These are phyloP conservation scores for Epicoccum sorghinum DNA, from an alignment of 2,329 filamentous ascomycete species.

Conservation along the genomic window DNA sequence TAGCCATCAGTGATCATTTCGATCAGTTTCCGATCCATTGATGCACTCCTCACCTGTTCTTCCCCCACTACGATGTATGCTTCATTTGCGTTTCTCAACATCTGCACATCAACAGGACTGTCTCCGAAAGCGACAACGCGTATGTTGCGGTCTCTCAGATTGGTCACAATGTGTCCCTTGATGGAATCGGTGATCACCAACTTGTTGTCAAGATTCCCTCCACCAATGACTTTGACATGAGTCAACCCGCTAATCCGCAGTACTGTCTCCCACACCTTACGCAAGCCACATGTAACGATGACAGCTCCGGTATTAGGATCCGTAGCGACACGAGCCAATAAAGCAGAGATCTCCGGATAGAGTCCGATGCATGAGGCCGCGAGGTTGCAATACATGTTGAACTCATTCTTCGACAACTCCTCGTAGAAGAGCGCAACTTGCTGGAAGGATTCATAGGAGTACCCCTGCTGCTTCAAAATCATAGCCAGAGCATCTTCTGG, in stretches of 20 bases:
- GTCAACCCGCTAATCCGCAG: constrained; percentile 33
- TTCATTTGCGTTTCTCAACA: constrained; percentile 61
- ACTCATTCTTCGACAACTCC: constrained; percentile 19
- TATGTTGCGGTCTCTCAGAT: constrained; percentile 46
- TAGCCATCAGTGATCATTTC: constrained; percentile 41
- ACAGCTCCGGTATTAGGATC: constrained; percentile 53
- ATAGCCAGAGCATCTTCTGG: too few species aligned
- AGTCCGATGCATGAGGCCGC: constrained; percentile 54
- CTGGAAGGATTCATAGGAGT: constrained; percentile 62
- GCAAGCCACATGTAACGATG: constrained; percentile 62
- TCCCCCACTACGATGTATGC: constrained; percentile 64
- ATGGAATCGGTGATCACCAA: constrained; percentile 58
- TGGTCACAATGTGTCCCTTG: constrained; percentile 58
- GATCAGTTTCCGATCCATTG: neutral
- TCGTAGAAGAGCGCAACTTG: constrained; percentile 62
- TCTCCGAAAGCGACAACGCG: constrained; percentile 66
- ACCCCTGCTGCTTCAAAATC: constrained; percentile 35
- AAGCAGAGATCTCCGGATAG: constrained; percentile 54
- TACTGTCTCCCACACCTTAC: constrained; percentile 62
- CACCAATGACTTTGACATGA: too few species aligned
- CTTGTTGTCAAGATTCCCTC: too few species aligned
- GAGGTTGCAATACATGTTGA: constrained; percentile 49
- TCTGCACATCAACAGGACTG: constrained; percentile 62
- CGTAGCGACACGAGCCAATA: constrained; percentile 49
- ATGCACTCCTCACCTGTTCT: neutral